Percentiles rank a stretch among this genome's conserved stretches.
These are phyloP conservation scores for Acanthamoeba triangularis DNA, from an alignment of 208 protist species.

Conservation along the genomic window DNA sequence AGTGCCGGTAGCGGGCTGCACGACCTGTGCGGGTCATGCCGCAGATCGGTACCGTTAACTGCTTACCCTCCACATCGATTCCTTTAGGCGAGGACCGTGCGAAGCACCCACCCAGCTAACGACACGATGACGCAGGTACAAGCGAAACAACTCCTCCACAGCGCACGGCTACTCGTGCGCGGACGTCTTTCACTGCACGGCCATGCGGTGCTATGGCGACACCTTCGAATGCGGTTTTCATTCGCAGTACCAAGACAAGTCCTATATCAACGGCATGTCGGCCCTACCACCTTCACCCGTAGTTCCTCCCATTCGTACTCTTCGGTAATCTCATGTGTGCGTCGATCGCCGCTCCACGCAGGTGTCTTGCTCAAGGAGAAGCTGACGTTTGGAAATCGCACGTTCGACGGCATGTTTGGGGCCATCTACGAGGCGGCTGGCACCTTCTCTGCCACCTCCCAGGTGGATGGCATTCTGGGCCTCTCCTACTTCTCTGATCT, in stretches of 20 bases:
- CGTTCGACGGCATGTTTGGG: slow-evolving; percentile 55
- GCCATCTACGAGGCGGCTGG: slow-evolving; percentile 59
- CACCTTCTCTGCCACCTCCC: not conserved
- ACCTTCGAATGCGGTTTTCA: slow-evolving; percentile 44
- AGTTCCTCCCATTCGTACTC: not conserved
- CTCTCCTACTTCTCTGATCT: slow-evolving; percentile 54
- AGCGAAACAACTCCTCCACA: slow-evolving; percentile 43
- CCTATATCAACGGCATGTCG: slow-evolving; percentile 28
- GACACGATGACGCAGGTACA: not conserved
- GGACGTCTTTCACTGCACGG: slow-evolving; percentile 36
- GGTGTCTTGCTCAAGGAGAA: slow-evolving; percentile 41
- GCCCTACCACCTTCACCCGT: not conserved
- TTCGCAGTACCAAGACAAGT: slow-evolving; percentile 64
- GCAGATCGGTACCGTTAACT: not conserved
- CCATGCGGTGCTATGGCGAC: slow-evolving; percentile 24
- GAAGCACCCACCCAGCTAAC: not conserved
- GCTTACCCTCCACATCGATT: too few species aligned
- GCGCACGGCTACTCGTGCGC: not conserved
- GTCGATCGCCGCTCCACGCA: not conserved
- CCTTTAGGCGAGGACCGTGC: too few species aligned
- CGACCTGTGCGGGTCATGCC: not conserved
- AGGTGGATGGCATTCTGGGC: slow-evolving; percentile 67
- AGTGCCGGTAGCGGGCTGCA: slow-evolving; percentile 20
- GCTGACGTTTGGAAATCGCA: not conserved
- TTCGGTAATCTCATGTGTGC: not conserved